These are phyloP conservation scores for Chalaropsis ovoidea DNA, from an alignment of 2,329 filamentous ascomycete genomes.

Conservation along the genomic window DNA sequence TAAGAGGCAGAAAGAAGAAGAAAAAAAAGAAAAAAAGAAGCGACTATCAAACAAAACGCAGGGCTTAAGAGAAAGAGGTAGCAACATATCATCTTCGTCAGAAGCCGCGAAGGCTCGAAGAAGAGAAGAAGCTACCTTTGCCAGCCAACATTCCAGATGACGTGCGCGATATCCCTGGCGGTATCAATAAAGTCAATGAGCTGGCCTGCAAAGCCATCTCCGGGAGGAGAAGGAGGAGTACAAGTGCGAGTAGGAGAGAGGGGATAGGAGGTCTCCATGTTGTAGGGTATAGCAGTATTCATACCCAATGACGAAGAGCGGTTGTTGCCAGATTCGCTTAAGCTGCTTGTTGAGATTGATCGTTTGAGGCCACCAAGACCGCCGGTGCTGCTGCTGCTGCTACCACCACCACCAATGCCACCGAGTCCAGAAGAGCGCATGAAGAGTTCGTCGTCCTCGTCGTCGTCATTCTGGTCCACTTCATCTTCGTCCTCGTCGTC, in stretches of 20 bases:
- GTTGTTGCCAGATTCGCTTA: slow-evolving; percentile 53
- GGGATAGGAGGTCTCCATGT: slow-evolving; percentile 51
- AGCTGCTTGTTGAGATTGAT: slow-evolving; percentile 40
- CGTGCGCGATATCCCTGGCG: slow-evolving; percentile 58
- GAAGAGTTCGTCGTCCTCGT: slow-evolving; percentile 27
- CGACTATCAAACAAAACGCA: slow-evolving; percentile 5
- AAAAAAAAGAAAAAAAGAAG: slow-evolving; percentile 1
- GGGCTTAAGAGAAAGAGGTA: background rate
- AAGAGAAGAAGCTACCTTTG: slow-evolving; percentile 36
- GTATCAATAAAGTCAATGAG: slow-evolving; percentile 73
- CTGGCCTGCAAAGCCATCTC: slow-evolving; percentile 60
- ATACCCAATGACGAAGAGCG: slow-evolving; percentile 75
- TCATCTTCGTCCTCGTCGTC: slow-evolving; percentile 21
- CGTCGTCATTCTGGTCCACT: slow-evolving; percentile 26
- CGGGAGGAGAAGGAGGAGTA: slow-evolving; percentile 31
- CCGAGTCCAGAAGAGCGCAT: slow-evolving; percentile 18
- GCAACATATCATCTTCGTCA: slow-evolving; percentile 10
- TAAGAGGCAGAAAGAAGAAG: background rate
- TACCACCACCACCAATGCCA: slow-evolving; percentile 13
- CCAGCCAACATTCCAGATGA: slow-evolving; percentile 63
- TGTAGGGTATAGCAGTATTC: slow-evolving; percentile 65
- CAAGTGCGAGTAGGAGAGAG: slow-evolving; percentile 7
- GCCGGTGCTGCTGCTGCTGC: slow-evolving; percentile 10
- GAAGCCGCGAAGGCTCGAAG: slow-evolving; percentile 13
- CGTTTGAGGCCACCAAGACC: slow-evolving; percentile 35